A percentile compares a stretch with the other conserved stretches of the same genome.
These are phyloP conservation scores for Silybum marianum DNA, from an alignment of 129 eudicot genomes.

Conservation along the genomic window DNA sequence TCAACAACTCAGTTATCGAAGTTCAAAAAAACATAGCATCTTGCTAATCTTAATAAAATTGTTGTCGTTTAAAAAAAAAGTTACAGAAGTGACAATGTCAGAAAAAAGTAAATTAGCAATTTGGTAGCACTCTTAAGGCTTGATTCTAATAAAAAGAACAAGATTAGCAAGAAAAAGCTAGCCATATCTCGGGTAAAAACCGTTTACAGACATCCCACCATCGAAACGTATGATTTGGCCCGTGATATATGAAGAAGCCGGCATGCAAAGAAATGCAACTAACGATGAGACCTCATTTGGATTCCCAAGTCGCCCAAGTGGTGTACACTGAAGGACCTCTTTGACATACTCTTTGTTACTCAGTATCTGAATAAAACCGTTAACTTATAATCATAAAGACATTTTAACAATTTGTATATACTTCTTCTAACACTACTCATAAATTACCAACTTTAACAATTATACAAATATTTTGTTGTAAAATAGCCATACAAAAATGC, in stretches of 20 bases:
- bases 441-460: background rate
- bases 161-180: conserved; percentile 16
- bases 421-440: conserved; percentile 1
- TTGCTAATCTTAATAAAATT: too few species aligned
- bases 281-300: conserved; percentile 69
- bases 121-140: background rate
- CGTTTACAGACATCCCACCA: conserved; percentile 77
- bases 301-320: conserved; percentile 70
- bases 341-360: conserved; percentile 61
- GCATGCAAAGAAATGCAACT: conserved; percentile 78
- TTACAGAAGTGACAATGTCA: background rate
- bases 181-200: conserved; percentile 59
- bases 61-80: too few species aligned
- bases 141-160: background rate
- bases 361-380: conserved; percentile 39
- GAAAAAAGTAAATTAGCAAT: background rate
- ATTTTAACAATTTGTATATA: background rate
- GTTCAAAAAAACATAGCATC: too few species aligned
- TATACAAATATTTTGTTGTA: too few species aligned
- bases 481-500: too few species aligned
- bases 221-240: conserved; percentile 80
- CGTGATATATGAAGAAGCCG: conserved; percentile 73
- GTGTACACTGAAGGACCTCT: conserved; percentile 67
- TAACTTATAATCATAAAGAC: background rate
- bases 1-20: background rate